phyloP scores from a whole-genome alignment of 1,284 basidiomycete species.

The Exobasidium rhododendri region DNA sequence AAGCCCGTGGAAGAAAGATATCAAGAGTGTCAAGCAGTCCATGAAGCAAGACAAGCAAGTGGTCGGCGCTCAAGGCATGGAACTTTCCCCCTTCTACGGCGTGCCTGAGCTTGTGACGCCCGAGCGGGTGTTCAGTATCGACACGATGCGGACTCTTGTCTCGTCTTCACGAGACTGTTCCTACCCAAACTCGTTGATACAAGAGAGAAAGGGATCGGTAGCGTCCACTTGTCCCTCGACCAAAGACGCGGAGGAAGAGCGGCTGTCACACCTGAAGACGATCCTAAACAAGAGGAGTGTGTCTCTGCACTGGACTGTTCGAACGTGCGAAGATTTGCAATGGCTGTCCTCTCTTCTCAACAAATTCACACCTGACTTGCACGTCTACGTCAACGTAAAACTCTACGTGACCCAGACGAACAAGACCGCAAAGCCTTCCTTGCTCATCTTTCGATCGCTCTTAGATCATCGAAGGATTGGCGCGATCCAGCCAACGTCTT shows the following conservation, averaged over 20 bases:
- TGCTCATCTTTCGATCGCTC: background rate
- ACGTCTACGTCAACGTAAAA: background rate
- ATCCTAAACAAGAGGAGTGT: background rate
- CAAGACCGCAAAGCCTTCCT: background rate
- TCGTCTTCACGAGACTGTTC: too few relatives aligned
- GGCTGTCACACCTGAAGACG: background rate
- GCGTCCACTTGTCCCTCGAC: too few relatives aligned
- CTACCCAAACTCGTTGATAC: background rate
- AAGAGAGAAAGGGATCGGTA: too few relatives aligned
- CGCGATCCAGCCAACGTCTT: background rate
- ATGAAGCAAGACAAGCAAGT: background rate
- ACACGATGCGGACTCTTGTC: background rate
- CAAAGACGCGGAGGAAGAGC: background rate
- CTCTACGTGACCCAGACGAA: background rate
- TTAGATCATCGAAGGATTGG: background rate
- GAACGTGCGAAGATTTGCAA: background rate
- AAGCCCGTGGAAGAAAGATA: background rate
- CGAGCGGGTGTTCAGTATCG: background rate
- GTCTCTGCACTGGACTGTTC: background rate
- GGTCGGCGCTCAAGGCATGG: background rate
- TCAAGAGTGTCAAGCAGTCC: background rate
- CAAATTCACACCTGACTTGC: background rate
- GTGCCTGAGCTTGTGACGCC: background rate
- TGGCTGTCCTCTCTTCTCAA: background rate
- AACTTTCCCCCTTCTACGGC: background rate